Evolutionary conservation across 768 basidiomycete species (phyloP).

Genomic region (Lepiota subincarnata): DNA sequence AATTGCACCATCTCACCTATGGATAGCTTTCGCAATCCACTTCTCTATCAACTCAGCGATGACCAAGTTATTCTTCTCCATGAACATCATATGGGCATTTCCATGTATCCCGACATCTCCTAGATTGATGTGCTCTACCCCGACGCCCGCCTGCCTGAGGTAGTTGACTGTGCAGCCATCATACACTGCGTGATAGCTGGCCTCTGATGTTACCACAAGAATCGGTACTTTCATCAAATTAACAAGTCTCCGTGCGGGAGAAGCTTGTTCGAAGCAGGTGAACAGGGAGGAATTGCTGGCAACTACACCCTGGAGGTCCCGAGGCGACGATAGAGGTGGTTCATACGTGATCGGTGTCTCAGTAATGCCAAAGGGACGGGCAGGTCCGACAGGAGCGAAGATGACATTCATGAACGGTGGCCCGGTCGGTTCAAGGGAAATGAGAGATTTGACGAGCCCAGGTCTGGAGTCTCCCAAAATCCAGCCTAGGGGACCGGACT

Average conservation of each 20-base stretch:
- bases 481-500: conserved; percentile 48
- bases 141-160: conserved; percentile 40
- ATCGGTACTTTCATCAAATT: conserved; percentile 42
- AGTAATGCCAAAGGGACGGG: conserved; percentile 45
- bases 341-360: conserved; percentile 41
- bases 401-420: conserved; percentile 43
- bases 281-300: conserved; percentile 27
- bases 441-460: conserved; percentile 38
- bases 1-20: no score
- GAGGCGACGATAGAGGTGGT: conserved; percentile 36
- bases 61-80: conserved; percentile 45
- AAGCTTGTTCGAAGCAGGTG: conserved; percentile 39
- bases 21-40: conserved; percentile 23
- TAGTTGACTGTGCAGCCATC: conserved; percentile 42
- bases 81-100: conserved; percentile 56
- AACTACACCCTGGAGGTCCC: conserved; percentile 28
- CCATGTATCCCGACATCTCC: conserved; percentile 43
- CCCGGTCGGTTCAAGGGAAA: conserved; percentile 47
- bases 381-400: conserved; percentile 31
- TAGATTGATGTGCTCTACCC: conserved; percentile 37
- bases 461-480: conserved; percentile 44
- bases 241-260: conserved; percentile 37
- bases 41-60: conserved; percentile 36
- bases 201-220: conserved; percentile 44
- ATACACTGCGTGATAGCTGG: conserved; percentile 47